Base-by-base conservation (phyloP, 2,329 filamentous ascomycete genomes). In the Coniochaeta sp. region DNA sequence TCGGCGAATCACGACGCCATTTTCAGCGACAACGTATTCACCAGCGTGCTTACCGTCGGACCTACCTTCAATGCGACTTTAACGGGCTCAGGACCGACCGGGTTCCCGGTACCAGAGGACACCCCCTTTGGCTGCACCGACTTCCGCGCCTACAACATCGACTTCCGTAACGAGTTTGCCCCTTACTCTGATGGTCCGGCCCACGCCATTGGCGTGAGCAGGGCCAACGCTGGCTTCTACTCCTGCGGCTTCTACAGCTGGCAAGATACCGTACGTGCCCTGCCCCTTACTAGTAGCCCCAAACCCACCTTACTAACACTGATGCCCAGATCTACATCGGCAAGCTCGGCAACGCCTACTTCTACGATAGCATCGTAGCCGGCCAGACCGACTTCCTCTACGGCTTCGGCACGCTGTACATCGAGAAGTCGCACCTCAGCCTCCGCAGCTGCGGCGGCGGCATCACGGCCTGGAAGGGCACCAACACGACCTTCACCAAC, bases 301-400 rank as follows among this genome's bases (percentile, higher is more conserved):
- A 31, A 17, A 22, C 76, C 75, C 60, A 36, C 33, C 56, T 26
- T 40, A n/a, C 40, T 44, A 24, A 17, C 58, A 40, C 1, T 14
- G 16, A 7, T 9, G 17, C 14, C n/a, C 54, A 81, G 79, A 70
- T 89, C 4, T 89, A 88, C 65, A 70, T 59, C 17, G 86, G 86
- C 59, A 89, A 89, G 68, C 74, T 87, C 1, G 86, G 82, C 33
- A 88, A 87, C 64, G 81, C 81, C 0, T 89, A 88, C 71, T 85
- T 89, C 70, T 79, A 85, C 68, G 76, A 81, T 38, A 79, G 74
- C 59, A 79, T 84, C 38, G 78, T 89, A 6, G 86, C 83, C 0
- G 87, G 87, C 0, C 77, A 89, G 67, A 88, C 85, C 0, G 87
- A 89, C 65, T 89, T 89, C 72, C 73, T 89, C 22, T 89, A 88